phyloP scores from a whole-genome alignment of 192 early-diverging fungal species.

The Backusella australiensis region DNA sequence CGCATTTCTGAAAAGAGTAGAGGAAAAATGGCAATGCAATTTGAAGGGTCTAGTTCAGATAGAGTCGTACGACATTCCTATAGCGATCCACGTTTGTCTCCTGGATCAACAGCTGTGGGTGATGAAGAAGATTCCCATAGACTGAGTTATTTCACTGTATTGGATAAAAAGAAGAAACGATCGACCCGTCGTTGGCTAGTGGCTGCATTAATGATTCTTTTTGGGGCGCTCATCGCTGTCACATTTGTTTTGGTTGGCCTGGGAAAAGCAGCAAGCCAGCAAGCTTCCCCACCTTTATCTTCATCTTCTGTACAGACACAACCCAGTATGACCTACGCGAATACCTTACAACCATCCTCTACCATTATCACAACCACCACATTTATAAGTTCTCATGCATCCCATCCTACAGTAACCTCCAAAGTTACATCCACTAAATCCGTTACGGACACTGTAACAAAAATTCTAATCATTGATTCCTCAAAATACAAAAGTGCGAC shows the following conservation, averaged over 20 bases:
- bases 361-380: not conserved
- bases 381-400: not conserved
- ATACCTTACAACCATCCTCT: not conserved
- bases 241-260: constrained; percentile 7
- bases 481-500: not conserved
- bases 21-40: constrained; percentile 3
- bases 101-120: constrained; percentile 1
- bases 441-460: not conserved
- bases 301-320: not conserved
- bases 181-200: not conserved
- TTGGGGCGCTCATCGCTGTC: not conserved
- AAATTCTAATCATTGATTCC: not conserved
- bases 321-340: not conserved
- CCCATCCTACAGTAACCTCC: not conserved
- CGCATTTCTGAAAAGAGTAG: not conserved
- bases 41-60: not conserved
- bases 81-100: constrained; percentile 10
- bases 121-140: constrained; percentile 6
- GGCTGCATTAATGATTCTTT: not conserved
- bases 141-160: not conserved
- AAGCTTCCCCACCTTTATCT: not conserved
- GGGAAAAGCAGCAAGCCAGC: constrained; percentile 3
- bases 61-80: constrained; percentile 9
- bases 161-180: constrained; percentile 4
- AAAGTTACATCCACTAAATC: not conserved